Evolutionary conservation across 2,329 filamentous ascomycete species (phyloP).

Genomic region (Aspergillus udagawae): DNA sequence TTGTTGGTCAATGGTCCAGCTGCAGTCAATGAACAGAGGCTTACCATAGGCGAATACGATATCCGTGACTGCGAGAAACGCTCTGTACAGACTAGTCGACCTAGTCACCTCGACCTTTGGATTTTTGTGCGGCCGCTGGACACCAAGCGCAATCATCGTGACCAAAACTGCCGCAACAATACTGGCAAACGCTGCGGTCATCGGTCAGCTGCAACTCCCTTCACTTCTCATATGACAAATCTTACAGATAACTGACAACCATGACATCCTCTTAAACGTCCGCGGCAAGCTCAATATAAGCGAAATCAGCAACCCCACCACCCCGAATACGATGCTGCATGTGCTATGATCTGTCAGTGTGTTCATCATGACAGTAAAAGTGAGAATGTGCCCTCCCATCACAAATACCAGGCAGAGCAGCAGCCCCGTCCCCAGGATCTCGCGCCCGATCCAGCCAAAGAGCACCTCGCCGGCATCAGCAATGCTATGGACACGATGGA

Average conservation of each 20-base stretch:
- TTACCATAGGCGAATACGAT: conserved; percentile 65
- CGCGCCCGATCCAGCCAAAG: conserved; percentile 56
- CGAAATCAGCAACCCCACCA: conserved; percentile 54
- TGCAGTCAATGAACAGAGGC: conserved; percentile 26
- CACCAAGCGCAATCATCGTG: conserved; percentile 61
- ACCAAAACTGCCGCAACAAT: conserved; percentile 60
- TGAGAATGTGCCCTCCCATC: conserved; percentile 64
- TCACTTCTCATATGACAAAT: neutral
- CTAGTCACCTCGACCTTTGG: conserved; percentile 29
- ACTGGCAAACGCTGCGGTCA: conserved; percentile 52
- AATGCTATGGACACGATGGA: conserved; percentile 59
- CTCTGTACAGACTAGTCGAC: conserved; percentile 46
- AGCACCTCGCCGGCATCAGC: conserved; percentile 62
- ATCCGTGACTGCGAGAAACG: conserved; percentile 59
- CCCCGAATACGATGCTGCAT: conserved; percentile 59
- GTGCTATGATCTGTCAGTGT: conserved; percentile 56
- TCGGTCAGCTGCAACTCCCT: neutral
- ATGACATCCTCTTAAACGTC: conserved; percentile 58
- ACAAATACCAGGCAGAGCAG: conserved; percentile 62
- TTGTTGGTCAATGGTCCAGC: neutral
- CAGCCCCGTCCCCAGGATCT: conserved; percentile 58
- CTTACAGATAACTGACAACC: conserved; percentile 54
- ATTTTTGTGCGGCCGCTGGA: conserved; percentile 42
- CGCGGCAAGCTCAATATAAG: conserved; percentile 55
- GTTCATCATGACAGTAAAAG: conserved; percentile 63